Evolutionary conservation across 129 eudicot species (phyloP).

Genomic region (Silybum marianum): DNA sequence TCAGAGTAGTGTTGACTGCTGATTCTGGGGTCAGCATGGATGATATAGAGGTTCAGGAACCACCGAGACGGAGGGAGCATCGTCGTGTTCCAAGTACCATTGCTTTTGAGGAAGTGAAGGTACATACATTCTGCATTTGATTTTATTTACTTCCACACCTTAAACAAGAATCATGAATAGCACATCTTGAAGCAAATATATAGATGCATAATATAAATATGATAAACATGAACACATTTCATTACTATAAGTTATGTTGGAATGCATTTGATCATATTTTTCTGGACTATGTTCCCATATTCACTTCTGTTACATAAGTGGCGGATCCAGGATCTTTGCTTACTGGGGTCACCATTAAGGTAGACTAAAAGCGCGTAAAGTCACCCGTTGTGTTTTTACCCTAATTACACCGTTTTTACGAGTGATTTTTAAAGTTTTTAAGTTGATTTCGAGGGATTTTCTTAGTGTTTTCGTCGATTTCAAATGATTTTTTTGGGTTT

Average conservation of each 20-base stretch:
- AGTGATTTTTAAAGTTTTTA: too few relatives aligned
- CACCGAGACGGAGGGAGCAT: constrained; percentile 82
- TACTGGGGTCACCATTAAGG: too few relatives aligned
- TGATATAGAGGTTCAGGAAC: constrained; percentile 92
- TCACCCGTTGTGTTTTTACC: too few relatives aligned
- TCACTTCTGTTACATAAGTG: background rate
- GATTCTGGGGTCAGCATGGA: constrained; percentile 95
- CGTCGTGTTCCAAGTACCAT: constrained; percentile 98
- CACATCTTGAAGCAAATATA: background rate
- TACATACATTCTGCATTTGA: too few relatives aligned
- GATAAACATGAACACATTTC: background rate
- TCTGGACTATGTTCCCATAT: constrained; percentile 15
- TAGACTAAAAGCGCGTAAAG: too few relatives aligned
- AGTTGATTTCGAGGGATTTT: too few relatives aligned
- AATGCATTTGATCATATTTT: background rate
- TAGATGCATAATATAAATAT: background rate
- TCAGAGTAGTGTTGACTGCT: constrained; percentile 84
- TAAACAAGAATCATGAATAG: background rate
- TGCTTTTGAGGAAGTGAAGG: constrained; percentile 99
- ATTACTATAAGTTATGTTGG: background rate
- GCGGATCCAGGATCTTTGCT: too few relatives aligned
- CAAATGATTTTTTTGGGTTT: too few relatives aligned
- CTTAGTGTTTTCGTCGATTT: too few relatives aligned
- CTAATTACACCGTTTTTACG: too few relatives aligned
- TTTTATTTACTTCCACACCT: background rate